Conservation (phyloP, 371 early-diverging fungal species). For the Mucor circinelloides region DNA sequence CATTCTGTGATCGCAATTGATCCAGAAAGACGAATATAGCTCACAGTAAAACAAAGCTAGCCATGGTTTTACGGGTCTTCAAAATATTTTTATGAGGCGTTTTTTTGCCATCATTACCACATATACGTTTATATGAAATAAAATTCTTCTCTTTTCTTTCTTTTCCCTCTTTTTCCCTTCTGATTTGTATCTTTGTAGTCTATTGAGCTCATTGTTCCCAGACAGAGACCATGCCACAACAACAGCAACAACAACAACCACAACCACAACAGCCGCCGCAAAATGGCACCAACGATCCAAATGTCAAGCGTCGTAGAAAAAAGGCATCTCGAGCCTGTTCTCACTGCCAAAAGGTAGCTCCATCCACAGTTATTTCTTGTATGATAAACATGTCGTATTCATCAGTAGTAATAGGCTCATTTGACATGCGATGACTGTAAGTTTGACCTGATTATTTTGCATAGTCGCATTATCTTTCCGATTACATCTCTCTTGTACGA, state of each 20-base stretch:
- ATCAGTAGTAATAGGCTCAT: constrained; percentile 37
- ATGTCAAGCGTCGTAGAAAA: constrained; percentile 11
- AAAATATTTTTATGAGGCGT: background rate
- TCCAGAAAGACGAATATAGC: background rate
- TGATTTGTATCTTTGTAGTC: background rate
- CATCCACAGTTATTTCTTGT: background rate
- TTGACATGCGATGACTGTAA: constrained; percentile 64
- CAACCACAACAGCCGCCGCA: background rate
- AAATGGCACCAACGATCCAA: background rate
- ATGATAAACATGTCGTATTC: background rate
- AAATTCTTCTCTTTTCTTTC: background rate
- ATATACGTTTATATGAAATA: too few species aligned
- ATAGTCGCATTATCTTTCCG: background rate
- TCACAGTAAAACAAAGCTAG: background rate
- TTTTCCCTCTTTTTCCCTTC: background rate
- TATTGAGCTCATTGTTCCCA: background rate
- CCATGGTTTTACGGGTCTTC: background rate
- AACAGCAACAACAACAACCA: background rate
- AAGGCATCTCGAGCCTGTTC: constrained; percentile 38
- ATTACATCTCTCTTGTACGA: background rate
- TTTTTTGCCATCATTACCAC: background rate
- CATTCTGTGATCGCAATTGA: background rate
- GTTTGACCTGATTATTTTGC: constrained; percentile 7
- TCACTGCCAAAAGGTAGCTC: constrained; percentile 47
- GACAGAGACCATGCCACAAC: background rate